These are phyloP conservation scores for Pichia paraexigua DNA, from an alignment of 805 yeast species.

Conservation along the genomic window DNA sequence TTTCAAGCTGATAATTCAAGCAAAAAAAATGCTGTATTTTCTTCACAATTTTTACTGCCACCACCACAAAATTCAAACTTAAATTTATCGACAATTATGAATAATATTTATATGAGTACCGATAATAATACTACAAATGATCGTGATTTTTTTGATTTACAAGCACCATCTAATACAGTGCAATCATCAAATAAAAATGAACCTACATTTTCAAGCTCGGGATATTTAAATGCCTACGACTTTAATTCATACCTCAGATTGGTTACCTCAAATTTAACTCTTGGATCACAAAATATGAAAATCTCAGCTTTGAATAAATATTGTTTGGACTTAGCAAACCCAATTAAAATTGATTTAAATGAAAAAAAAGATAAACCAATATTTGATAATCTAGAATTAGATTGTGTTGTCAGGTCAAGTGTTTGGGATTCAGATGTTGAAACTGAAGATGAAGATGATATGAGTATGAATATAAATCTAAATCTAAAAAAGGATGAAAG, in stretches of 20 bases:
- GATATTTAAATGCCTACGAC: slow-evolving; percentile 13
- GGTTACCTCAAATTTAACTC: slow-evolving; percentile 14
- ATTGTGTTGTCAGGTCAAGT: slow-evolving; percentile 14
- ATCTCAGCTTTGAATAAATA: not conserved
- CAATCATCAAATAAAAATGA: not conserved
- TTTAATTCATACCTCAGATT: slow-evolving; percentile 22
- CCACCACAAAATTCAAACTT: slow-evolving; percentile 1
- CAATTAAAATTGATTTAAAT: slow-evolving; percentile 4
- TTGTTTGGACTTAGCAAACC: slow-evolving; percentile 4
- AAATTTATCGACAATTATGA: not conserved
- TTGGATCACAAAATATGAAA: not conserved
- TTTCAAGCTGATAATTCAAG: slow-evolving; percentile 19
- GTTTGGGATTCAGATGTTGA: slow-evolving; percentile 12
- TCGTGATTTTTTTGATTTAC: not conserved
- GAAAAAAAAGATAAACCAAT: slow-evolving; percentile 4
- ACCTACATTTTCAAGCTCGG: not conserved
- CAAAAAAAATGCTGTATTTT: slow-evolving; percentile 1
- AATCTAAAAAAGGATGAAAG: not conserved
- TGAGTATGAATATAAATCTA: slow-evolving; percentile 23
- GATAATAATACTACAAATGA: not conserved
- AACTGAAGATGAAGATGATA: slow-evolving; percentile 8
- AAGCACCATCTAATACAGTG: not conserved
- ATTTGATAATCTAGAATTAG: slow-evolving; percentile 10
- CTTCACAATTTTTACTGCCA: not conserved
- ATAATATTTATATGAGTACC: not conserved